Evolutionary conservation across 2,329 filamentous ascomycete genomes (phyloP).

Genomic region (Plectosphaerella sp.): DNA sequence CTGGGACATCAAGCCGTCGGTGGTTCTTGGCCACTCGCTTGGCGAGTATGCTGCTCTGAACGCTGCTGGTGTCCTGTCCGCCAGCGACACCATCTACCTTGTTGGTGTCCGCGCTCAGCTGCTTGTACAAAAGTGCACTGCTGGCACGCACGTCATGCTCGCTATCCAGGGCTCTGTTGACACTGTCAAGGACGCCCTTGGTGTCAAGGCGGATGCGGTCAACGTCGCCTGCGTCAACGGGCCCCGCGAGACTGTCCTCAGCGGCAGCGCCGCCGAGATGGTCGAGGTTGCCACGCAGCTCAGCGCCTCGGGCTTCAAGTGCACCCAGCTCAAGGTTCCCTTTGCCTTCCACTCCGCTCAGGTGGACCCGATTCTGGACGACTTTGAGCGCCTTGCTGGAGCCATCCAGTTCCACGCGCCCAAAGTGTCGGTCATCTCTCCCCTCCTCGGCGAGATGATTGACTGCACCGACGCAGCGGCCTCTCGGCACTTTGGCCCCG

Average conservation of each 20-base stretch:
- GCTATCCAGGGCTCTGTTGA: constrained; percentile 43
- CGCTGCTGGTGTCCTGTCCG: constrained; percentile 65
- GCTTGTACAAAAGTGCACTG: constrained; percentile 59
- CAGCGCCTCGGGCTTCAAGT: constrained; percentile 31
- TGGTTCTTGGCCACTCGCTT: constrained; percentile 58
- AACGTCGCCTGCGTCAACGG: constrained; percentile 72
- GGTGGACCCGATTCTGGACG: constrained; percentile 50
- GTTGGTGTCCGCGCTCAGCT: constrained; percentile 65
- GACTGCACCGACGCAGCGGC: constrained; percentile 24
- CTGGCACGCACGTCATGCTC: constrained; percentile 59
- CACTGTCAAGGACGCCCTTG: constrained; percentile 47
- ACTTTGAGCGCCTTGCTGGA: constrained; percentile 46
- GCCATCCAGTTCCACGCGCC: constrained; percentile 37
- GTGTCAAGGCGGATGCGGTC: constrained; percentile 30
- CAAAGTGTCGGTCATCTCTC: constrained; percentile 60
- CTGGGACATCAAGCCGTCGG: constrained; percentile 50
- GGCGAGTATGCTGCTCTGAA: constrained; percentile 72
- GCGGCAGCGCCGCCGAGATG: constrained; percentile 36
- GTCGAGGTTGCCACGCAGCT: constrained; percentile 35
- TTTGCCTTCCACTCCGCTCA: constrained; percentile 52
- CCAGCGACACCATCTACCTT: constrained; percentile 66
- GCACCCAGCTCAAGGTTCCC: constrained; percentile 41
- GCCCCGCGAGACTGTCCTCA: constrained; percentile 69
- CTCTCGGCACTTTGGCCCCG: constrained; percentile 38
- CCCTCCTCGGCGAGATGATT: constrained; percentile 53